Evolutionary conservation across 73 alveolate genomes (phyloP), one percentile per base, ranked within the genome.

Genomic region (Symbiodinium natans): DNA sequence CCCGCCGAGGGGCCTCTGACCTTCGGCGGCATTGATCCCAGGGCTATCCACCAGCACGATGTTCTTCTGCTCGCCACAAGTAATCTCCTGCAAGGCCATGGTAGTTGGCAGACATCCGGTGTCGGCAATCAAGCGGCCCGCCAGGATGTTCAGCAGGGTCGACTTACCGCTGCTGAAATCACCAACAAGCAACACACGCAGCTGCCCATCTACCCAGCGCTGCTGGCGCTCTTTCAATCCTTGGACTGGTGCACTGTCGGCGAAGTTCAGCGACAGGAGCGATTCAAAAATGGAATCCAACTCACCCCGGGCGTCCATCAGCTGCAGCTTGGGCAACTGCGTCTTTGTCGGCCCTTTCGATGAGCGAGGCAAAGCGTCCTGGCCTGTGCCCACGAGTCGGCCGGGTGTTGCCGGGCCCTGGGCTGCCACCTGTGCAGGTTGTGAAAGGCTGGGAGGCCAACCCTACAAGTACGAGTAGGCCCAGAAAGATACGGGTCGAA

Each of bases 111-210:
- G 85, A 74, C 11, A 15, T 29, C 85, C 85, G 34, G 85, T 74
- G 11, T 74, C 43, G 85, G 85, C 85, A 74, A 74, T 74, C 43
- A 31, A 41, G 29, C 33, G 29, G 85, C 85, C 85, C 33, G 85
- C 85, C 85, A 74, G 33, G 43, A 74, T 43, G 23, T 74, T 74
- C 46, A 74, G 85, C 29, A 74, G 85, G 43, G 85, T 74, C 33
- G 85, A 74, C 85, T 74, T 74, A 43, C 85, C 85, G 23, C 85
- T 74, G 33, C 85, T 74, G 85, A 74, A 74, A 33, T 74, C 85
- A 74, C 85, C 85, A 31, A 74, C 34, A 41, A 74, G 34, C 46
- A 74, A 31, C 48, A 74, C 85, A 10, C 85, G 85, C 11, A 74
- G 85, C 85, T 74, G 29, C 41, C 43, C 85, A 74, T 33, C 33